These are phyloP conservation scores for Pseudognaphalium luteoalbum DNA, from an alignment of 129 eudicot genomes.

Conservation along the genomic window DNA sequence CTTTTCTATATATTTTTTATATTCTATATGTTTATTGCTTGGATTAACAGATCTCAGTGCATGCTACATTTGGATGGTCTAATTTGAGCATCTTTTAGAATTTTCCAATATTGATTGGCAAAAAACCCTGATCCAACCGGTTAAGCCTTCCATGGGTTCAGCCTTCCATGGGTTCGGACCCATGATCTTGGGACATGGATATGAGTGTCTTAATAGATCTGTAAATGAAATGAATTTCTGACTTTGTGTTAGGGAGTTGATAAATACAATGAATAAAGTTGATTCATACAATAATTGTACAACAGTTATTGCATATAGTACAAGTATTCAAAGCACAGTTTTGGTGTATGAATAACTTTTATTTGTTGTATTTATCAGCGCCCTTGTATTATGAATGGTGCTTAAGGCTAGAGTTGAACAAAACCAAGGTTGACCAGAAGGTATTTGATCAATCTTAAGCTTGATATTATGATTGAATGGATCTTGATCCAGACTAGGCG, in stretches of 20 bases:
- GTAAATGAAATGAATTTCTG: not conserved
- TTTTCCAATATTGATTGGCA: not conserved
- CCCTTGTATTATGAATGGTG: not conserved
- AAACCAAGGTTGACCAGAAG: not conserved
- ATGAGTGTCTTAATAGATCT: not conserved
- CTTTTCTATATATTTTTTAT: not conserved
- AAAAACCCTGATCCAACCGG: not conserved
- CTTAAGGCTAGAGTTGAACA: not conserved
- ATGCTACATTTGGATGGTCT: not conserved
- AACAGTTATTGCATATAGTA: too few species aligned
- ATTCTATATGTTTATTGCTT: not conserved
- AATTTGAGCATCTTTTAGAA: not conserved
- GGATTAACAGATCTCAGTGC: not conserved
- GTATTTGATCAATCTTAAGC: not conserved
- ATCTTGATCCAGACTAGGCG: too few species aligned
- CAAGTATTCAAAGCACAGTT: too few species aligned
- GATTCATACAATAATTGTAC: too few species aligned
- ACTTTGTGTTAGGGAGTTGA: too few species aligned
- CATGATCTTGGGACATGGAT: not conserved
- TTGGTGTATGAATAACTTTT: too few species aligned
- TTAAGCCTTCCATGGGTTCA: not conserved
- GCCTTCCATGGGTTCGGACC: not conserved
- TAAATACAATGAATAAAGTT: too few species aligned
- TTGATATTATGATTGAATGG: not conserved
- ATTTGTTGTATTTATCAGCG: too few species aligned